Conservation (phyloP, 208 protist genomes). For the Lotmaria passim region DNA sequence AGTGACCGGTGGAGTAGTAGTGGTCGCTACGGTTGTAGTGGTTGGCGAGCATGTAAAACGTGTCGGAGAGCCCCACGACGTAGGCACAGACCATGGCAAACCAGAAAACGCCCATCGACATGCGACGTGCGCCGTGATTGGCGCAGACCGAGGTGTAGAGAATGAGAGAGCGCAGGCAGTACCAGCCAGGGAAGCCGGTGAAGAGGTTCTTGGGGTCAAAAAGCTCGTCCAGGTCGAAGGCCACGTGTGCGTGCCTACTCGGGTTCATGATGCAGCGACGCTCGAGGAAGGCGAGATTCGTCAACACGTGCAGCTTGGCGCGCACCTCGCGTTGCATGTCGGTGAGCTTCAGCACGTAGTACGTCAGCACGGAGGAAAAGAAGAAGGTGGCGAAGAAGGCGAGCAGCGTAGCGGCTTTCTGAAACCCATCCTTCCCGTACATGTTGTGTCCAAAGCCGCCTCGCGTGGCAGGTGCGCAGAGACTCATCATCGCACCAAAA, state of each 20-base stretch:
- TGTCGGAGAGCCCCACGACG: constrained; percentile 47
- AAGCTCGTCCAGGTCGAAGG: constrained; percentile 66
- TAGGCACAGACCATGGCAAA: constrained; percentile 45
- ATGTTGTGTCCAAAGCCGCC: constrained; percentile 48
- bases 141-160: constrained; percentile 73
- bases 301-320: constrained; percentile 72
- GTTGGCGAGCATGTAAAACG: constrained; percentile 43
- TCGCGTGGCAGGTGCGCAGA: constrained; percentile 67
- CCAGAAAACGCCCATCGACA: constrained; percentile 67
- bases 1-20: constrained; percentile 62
- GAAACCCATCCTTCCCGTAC: constrained; percentile 45
- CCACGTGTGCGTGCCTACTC: constrained; percentile 42
- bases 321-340: constrained; percentile 83
- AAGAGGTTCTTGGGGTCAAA: constrained; percentile 62
- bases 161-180: constrained; percentile 69
- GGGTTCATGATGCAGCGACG: constrained; percentile 66
- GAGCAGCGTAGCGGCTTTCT: constrained; percentile 47
- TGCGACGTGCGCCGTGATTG: constrained; percentile 65
- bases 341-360: constrained; percentile 70
- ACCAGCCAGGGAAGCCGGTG: constrained; percentile 78
- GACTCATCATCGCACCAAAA: constrained; percentile 54
- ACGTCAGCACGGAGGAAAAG: constrained; percentile 55
- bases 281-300: constrained; percentile 72
- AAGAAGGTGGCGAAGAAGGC: constrained; percentile 61
- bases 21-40: constrained; percentile 18